Base-by-base conservation (phyloP, 257 asterid species). In the Solanum ahanhuiri region DNA sequence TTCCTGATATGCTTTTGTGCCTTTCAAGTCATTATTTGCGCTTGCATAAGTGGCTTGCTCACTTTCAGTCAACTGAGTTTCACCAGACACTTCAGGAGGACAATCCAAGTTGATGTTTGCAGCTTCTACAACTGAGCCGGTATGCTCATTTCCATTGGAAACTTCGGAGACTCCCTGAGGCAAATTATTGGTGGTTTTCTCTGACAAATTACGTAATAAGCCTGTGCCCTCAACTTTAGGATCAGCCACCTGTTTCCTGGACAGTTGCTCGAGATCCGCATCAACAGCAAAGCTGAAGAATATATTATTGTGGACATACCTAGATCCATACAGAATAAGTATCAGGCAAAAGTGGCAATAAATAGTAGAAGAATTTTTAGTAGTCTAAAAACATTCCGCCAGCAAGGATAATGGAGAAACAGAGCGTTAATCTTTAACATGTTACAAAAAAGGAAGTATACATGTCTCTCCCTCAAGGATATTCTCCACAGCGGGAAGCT, bases 41-140 rank as follows among this genome's bases (percentile, higher is more conserved):
- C 98, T 94, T 81, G 99, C 99, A 90, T 94, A 97, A 22, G 98
- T 95, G 88, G 99, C 98, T 92, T 97, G 99, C 91, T 97, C 99
- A 86, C 97, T 94, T 91, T 97, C 99, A 87, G 95, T 93, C 92
- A 94, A 90, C 93, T 91, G 98, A 43, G 91, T 79, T 86, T 95
- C 98, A 48, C 89, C 90, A 82, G 94, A 88, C 73, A 86, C 92
- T 88, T 92, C 95, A 79, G 91, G 83, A n/a, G 93, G 86, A 57
- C 86, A 51, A 85, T 89, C 92, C 84, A 88, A 86, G 41, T 18
- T 75, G 64, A 89, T 92, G 87, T 91, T 91, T 39, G 37, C 37
- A 77, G 81, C 89, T 88, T 90, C 94, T 37, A 86, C 31, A 77
- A 87, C 85, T 85, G 83, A 69, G 86, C 86, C 87, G 89, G 77